Evolutionary conservation across 495 filamentous ascomycete species (phyloP).

Genomic region (Amphirosellinia nigrospora): DNA sequence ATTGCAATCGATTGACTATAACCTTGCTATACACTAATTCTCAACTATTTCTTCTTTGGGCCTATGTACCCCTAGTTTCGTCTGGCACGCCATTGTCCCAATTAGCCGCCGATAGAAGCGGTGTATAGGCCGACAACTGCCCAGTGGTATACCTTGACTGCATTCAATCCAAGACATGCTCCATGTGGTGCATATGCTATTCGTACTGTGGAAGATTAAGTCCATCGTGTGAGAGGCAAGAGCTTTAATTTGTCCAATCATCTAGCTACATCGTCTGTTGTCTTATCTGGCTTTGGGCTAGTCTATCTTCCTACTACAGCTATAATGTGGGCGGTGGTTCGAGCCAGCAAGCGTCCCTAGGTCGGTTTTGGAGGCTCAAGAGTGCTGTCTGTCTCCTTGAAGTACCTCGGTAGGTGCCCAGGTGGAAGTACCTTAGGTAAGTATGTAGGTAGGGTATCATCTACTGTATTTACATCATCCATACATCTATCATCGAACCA

Average conservation of each 20-base stretch:
- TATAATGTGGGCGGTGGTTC: constrained; percentile 8
- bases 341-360: constrained; percentile 6
- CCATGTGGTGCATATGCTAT: constrained; percentile 8
- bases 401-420: neutral
- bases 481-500: no score
- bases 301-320: neutral
- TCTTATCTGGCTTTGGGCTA: constrained; percentile 22
- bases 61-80: neutral
- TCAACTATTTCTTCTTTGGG: neutral
- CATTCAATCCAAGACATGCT: constrained; percentile 1
- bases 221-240: constrained; percentile 9
- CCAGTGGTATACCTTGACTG: constrained; percentile 1
- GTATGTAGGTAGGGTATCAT: neutral
- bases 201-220: constrained; percentile 1
- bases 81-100: constrained; percentile 4
- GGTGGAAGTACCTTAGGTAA: neutral
- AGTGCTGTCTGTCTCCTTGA: neutral
- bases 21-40: neutral
- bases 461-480: no score
- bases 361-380: constrained; percentile 22
- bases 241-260: constrained; percentile 13
- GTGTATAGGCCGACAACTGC: constrained; percentile 14
- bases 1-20: neutral
- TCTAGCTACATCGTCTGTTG: neutral
- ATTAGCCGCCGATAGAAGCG: constrained; percentile 2